These are phyloP conservation scores for Naumovozyma dairenensis DNA, from an alignment of 805 yeast genomes.

Conservation along the genomic window DNA sequence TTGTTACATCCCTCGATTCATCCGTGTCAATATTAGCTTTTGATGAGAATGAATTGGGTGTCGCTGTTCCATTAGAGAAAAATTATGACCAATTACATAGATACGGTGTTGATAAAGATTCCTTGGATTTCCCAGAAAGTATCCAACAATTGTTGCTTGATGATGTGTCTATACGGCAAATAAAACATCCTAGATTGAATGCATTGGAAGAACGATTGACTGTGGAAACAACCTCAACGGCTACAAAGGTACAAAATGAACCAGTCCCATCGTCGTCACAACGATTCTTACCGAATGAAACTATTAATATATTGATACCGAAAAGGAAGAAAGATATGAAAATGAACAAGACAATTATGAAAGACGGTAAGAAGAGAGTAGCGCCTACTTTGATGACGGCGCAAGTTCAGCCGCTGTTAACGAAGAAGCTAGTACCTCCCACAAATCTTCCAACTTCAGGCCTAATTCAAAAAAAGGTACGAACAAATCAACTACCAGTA, in stretches of 20 bases:
- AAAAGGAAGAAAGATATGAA: constrained; percentile 22
- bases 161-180: constrained; percentile 43
- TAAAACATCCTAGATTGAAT: constrained; percentile 16
- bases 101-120: constrained; percentile 83
- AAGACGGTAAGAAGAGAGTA: constrained; percentile 68
- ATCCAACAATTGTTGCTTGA: constrained; percentile 68
- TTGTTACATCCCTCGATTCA: constrained; percentile 77
- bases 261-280: neutral
- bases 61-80: constrained; percentile 50
- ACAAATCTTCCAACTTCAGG: constrained; percentile 1
- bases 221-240: neutral
- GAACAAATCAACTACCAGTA: constrained; percentile 2
- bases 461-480: neutral
- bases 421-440: constrained; percentile 5
- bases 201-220: constrained; percentile 7
- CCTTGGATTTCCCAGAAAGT: constrained; percentile 79
- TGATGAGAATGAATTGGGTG: constrained; percentile 54
- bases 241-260: neutral
- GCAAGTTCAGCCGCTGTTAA: constrained; percentile 1
- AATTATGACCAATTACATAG: constrained; percentile 63
- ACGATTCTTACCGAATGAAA: constrained; percentile 2
- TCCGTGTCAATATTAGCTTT: constrained; percentile 60
- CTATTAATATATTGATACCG: constrained; percentile 20
- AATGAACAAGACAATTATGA: constrained; percentile 52
- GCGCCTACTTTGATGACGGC: constrained; percentile 58